Evolutionary conservation across 768 basidiomycete species (phyloP), one percentile per base, ranked within the genome.

Genomic region (Boletellus ananas): DNA sequence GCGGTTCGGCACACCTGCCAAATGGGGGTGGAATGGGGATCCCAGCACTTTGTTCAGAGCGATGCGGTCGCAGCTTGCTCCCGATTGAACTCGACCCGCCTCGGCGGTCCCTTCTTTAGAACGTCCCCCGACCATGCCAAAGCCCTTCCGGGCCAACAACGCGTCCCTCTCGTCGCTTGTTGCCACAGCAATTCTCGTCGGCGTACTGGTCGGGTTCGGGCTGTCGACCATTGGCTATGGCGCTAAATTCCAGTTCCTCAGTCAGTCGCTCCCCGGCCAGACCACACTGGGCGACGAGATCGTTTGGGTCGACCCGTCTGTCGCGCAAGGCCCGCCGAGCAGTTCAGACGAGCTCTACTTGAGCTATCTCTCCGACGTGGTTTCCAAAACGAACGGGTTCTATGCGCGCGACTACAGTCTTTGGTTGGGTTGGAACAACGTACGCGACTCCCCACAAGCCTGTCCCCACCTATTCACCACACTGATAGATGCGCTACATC

Each of bases 401-500:
- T 76, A 73, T 50, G 70, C 68, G 3, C 70, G 77, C 37, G 76
- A 77, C 36, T 77, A 68, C 52, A 76, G 72, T 52, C 61, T 76
- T 7, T 75, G 74, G 54, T 60, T 78, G n/a, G 77, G 76, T 13
- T 78, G 74, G 73, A 77, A 78, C 46, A 78, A 77, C 50, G 75
- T 78, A 37, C 21, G 52, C 50, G 7, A 17, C 17, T 11, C 43
- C 1, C 34, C 5, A 13, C 2, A 1, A 1, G 10, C 18, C 21
- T 14, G 14, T 29, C 13, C 25, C n/a, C 6, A 1, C 25, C 0
- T 13, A 11, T 39, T 57, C 31, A 50, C 6, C 17, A 17, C n/a
- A 1, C 16, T 18, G 14, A 6, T 33, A 75, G 76, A 67, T 79
- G 69, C 70, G 77, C 14, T 77, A 78, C 47, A 79, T 78, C 49